These are phyloP conservation scores for Cucurbita argyrosperma DNA, from an alignment of 306 rosid genomes.

Conservation along the genomic window DNA sequence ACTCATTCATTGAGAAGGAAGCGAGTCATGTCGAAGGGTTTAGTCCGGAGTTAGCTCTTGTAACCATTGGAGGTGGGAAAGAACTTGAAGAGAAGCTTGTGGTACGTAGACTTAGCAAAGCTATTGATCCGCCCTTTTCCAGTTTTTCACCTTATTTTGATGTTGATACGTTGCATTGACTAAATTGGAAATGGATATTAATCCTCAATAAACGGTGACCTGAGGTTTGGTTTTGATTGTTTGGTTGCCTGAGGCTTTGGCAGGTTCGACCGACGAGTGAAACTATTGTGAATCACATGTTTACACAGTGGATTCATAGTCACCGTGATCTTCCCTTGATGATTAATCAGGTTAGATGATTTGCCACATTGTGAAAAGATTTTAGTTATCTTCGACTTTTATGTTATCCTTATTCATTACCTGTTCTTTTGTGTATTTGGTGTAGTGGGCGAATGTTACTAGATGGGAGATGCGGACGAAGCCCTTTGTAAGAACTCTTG, in stretches of 20 bases:
- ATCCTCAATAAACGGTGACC: conserved; percentile 27
- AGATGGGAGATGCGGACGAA: conserved; percentile 99
- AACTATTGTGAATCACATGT: conserved; percentile 95
- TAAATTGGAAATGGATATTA: conserved; percentile 4
- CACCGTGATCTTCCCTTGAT: conserved; percentile 89
- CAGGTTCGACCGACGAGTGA: conserved; percentile 96
- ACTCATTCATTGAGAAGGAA: conserved; percentile 91
- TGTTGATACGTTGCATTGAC: not conserved
- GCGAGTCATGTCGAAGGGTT: conserved; percentile 97
- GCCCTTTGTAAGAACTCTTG: conserved; percentile 91
- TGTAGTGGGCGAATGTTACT: conserved; percentile 91
- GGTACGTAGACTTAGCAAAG: conserved; percentile 29
- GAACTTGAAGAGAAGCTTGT: conserved; percentile 97
- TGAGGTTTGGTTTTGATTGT: conserved; percentile 71
- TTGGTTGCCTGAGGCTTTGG: conserved; percentile 75
- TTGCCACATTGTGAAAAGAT: not conserved
- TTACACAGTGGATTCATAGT: conserved; percentile 96
- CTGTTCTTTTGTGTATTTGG: conserved; percentile 11
- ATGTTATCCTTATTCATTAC: not conserved
- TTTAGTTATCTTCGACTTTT: not conserved
- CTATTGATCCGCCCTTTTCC: not conserved
- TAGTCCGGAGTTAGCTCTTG: conserved; percentile 85
- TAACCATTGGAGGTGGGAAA: conserved; percentile 94
- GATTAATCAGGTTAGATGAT: conserved; percentile 60
- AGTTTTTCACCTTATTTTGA: not conserved